These are phyloP conservation scores for Hypericum androsaemum DNA, from an alignment of 345 rosid species.

Conservation along the genomic window DNA sequence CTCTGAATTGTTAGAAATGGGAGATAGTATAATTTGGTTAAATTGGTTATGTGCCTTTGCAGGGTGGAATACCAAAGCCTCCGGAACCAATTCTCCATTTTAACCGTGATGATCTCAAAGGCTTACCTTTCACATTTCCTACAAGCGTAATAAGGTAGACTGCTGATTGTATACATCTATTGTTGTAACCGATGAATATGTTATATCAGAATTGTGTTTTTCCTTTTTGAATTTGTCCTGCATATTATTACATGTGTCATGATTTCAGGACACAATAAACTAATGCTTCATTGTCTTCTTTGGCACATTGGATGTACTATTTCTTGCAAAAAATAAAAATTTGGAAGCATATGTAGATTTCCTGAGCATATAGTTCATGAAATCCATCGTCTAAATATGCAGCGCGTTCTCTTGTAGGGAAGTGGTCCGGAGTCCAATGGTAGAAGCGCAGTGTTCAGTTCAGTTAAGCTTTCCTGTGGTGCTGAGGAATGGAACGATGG, in stretches of 20 bases:
- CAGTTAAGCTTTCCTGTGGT: slow-evolving; percentile 86
- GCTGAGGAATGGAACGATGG: slow-evolving; percentile 75
- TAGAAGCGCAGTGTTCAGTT: slow-evolving; percentile 86
- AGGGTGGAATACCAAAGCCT: slow-evolving; percentile 86
- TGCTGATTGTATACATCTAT: neutral
- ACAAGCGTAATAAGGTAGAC: slow-evolving; percentile 47
- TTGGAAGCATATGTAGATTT: no score
- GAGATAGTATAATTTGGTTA: slow-evolving; percentile 1
- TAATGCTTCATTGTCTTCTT: no score
- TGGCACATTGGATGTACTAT: no score
- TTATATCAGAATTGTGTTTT: no score
- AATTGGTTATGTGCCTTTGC: slow-evolving; percentile 15
- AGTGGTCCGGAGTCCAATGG: slow-evolving; percentile 79
- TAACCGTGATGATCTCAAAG: slow-evolving; percentile 64
- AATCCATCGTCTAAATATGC: slow-evolving; percentile 12
- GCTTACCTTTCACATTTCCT: slow-evolving; percentile 78
- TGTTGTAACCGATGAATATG: no score
- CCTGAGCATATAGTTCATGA: neutral
- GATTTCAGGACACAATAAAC: no score
- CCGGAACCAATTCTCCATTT: slow-evolving; percentile 45
- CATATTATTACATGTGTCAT: no score
- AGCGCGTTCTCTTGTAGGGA: slow-evolving; percentile 42
- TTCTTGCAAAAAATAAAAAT: no score
- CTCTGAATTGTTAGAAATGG: slow-evolving; percentile 5
- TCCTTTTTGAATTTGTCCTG: no score